Base-by-base conservation (phyloP, 345 rosid species). In the Aquilaria yunnanensis region DNA sequence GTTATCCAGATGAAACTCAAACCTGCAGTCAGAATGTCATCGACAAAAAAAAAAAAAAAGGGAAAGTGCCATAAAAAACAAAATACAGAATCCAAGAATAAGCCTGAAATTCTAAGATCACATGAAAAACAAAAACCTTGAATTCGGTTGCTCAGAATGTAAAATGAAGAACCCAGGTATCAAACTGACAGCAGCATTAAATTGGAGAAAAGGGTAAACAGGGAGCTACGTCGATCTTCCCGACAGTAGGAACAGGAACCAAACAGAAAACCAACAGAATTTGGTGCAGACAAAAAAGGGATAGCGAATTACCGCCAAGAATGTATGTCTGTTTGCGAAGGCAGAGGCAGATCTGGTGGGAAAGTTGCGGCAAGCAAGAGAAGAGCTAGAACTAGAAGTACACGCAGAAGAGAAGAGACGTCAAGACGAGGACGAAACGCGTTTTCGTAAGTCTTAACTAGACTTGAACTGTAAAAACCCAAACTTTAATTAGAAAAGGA, bases 401-500 rank as follows among this genome's bases (percentile, higher is more conserved):
- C 68, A 49, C 47, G 45, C 48, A 14, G 34, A 54, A 61, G 23
- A 58, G 45, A 58, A 14, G 59, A 65, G 32, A 60, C 51, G 62
- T 71, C 63, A 78, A 72, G 81, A 66, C 68, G 79, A 73, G 67
- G 72, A 66, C 16, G 68, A 67, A 83, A 90, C 90, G 90, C 88
- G 90, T 77, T 67, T 56, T 81, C 65, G 77, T 78, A 79, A 75
- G 47, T 81, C 65, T 76, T 78, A 79, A 75, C 70, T 60, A 62
- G 67, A 72, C 63, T 69, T 83, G 80, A 82, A 82, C 82, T 86
- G 90, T 73, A 77, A 77, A 59, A 61, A 74, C 71, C 69, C 43
- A 23, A 23, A 23, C 8, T 37, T 37, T 37, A 9, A 68, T 73
- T 70, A 69, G 23, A 23, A 23, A 23, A 37, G 8, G 43, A 37